A percentile compares a stretch with the other conserved stretches of the same genome.
phyloP scores from a whole-genome alignment of 2,329 filamentous ascomycete genomes.

The Drechslera avenae region DNA sequence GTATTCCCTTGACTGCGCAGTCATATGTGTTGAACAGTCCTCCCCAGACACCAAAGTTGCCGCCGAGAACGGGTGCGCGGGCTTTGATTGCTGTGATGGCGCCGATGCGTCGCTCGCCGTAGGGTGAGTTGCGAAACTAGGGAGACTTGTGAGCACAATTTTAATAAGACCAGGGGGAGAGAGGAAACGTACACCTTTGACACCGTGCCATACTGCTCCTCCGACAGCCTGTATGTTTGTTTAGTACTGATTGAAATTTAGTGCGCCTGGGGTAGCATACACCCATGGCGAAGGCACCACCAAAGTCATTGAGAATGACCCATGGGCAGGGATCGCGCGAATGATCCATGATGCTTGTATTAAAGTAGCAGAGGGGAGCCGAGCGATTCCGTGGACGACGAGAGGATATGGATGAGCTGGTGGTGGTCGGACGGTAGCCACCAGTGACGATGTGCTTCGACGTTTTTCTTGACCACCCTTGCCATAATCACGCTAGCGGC shows the following conservation, averaged over 20 bases:
- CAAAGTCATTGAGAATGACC: constrained; percentile 96
- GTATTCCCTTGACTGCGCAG: constrained; percentile 87
- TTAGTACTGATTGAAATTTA: constrained; percentile 5
- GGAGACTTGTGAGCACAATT: constrained; percentile 13
- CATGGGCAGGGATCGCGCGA: constrained; percentile 95
- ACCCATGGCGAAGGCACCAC: constrained; percentile 95
- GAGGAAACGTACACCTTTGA: constrained; percentile 76
- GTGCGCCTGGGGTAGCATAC: constrained; percentile 60
- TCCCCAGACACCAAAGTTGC: constrained; percentile 98
- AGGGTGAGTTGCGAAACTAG: constrained; percentile 54
- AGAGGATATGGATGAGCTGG: constrained; percentile 22
- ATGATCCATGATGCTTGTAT: constrained; percentile 82
- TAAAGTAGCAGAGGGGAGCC: neutral
- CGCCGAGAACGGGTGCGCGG: constrained; percentile 90
- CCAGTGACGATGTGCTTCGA: constrained; percentile 38
- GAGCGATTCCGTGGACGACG: constrained; percentile 5
- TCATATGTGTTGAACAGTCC: constrained; percentile 95
- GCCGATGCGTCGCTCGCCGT: constrained; percentile 94
- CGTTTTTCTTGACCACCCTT: constrained; percentile 33
- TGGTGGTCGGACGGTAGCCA: constrained; percentile 16
- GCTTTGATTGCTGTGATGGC: constrained; percentile 96
- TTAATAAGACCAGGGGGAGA: too few species aligned
- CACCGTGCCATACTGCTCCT: constrained; percentile 82
- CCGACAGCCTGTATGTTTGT: constrained; percentile 48
- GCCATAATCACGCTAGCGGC: constrained; percentile 21